Base-by-base conservation (phyloP, 2,329 filamentous ascomycete genomes). In the Fusarium palustre region DNA sequence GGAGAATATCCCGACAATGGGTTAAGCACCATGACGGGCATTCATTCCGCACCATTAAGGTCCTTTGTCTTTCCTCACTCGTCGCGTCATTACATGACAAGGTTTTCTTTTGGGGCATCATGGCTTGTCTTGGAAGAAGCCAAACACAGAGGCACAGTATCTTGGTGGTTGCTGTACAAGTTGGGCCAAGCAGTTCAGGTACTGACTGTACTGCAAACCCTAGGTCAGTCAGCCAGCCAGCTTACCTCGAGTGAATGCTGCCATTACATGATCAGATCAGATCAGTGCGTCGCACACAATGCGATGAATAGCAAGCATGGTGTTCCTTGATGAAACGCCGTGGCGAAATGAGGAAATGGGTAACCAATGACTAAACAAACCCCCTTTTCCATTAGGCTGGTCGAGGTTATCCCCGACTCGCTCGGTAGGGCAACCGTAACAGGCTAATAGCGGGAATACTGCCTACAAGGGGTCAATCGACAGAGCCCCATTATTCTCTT, bases 361-460 rank as follows among this genome's bases (percentile, higher is more conserved):
- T 12, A 52, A n/a, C n/a, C n/a, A n/a, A 43, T 43, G 55, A 54
- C 48, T 43, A 55, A 58, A 36, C 31, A 58, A 58, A 55, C 48
- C 55, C 46, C 46, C 60, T 57, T 52, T 65, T 59, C 28, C 16
- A 12, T n/a, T 8, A 33, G 31, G 31, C 30, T 22, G 41, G 31
- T 47, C 28, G 41, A 48, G 9, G 5, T 18, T 41, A 39, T 52
- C 18, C 48, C 16, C 16, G 22, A 45, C 47, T 43, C 20, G 30
- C 47, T 43, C 24, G 36, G 55, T 30, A 57, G 36, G n/a, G 38
- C 18, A 46, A 47, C 16, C 39, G 34, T 45, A 55, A 63, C 48
- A 63, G 59, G 53, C 53, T 65, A 53, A 59, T 64, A 31, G 45
- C 43, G 59, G 62, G 55, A 64, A 49, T 20, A 59, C 39, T 39